Percentiles rank a stretch among this genome's conserved stretches.
phyloP scores from a whole-genome alignment of 768 basidiomycete genomes.

The Amanita exitialis region DNA sequence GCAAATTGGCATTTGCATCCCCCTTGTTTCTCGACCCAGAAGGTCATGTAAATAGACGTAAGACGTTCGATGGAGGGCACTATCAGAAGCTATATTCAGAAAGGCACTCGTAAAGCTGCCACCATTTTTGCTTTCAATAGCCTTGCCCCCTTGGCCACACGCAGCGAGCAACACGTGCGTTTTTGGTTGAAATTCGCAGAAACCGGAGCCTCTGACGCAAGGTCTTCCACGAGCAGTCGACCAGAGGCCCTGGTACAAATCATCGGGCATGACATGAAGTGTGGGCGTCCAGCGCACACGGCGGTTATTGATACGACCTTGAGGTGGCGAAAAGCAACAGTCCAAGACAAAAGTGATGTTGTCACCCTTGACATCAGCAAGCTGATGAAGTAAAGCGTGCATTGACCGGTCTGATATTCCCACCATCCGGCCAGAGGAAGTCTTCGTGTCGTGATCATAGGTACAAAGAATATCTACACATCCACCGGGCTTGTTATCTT shows the following conservation, averaged over 20 bases:
- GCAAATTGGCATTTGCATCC: conserved; percentile 39
- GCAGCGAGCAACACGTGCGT: conserved; percentile 51
- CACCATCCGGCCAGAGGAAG: conserved; percentile 34
- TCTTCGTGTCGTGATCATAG: conserved; percentile 51
- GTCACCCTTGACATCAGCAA: conserved; percentile 48
- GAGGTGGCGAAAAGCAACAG: conserved; percentile 44
- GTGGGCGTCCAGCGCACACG: conserved; percentile 53
- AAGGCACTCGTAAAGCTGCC: conserved; percentile 53
- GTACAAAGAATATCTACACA: conserved; percentile 53
- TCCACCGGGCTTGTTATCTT: conserved; percentile 16
- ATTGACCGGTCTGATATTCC: conserved; percentile 65
- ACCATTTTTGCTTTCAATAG: conserved; percentile 51
- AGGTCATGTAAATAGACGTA: conserved; percentile 37
- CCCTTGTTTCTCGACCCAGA: conserved; percentile 27
- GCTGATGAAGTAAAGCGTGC: conserved; percentile 47
- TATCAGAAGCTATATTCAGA: conserved; percentile 31
- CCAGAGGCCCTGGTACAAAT: conserved; percentile 51
- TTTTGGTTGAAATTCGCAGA: conserved; percentile 28
- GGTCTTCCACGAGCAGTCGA: conserved; percentile 28
- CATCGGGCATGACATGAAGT: conserved; percentile 39
- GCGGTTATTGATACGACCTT: conserved; percentile 30
- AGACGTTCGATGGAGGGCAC: conserved; percentile 44
- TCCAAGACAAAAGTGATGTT: conserved; percentile 64
- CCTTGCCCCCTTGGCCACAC: conserved; percentile 42
- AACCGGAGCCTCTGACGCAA: conserved; percentile 28